Percentiles rank a stretch among this genome's conserved stretches.
Conservation (phyloP, 371 early-diverging fungal species). For the Sanchytrium tribonematis region DNA sequence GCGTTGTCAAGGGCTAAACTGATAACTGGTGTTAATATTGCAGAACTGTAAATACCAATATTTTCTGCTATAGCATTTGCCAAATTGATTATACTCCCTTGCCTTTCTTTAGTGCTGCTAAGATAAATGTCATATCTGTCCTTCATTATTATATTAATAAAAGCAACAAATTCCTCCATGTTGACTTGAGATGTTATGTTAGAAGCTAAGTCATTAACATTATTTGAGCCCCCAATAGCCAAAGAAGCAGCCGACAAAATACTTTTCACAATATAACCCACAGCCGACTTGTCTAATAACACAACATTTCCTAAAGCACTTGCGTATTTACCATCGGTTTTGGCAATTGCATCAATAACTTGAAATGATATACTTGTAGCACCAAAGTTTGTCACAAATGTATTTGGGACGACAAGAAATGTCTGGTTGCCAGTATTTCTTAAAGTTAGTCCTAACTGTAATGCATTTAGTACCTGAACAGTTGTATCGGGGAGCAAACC, state of each 20-base stretch:
- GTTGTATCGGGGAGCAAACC: neutral
- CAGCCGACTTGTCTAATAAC: slow-evolving; percentile 4
- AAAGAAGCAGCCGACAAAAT: neutral
- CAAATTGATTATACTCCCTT: slow-evolving; percentile 5
- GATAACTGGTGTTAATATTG: slow-evolving; percentile 4
- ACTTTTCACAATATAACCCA: neutral
- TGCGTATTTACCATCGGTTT: slow-evolving; percentile 9
- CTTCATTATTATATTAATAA: slow-evolving; percentile 3
- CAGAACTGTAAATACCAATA: slow-evolving; percentile 4
- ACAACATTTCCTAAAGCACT: slow-evolving; percentile 10
- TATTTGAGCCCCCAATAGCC: neutral
- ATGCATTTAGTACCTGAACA: neutral
- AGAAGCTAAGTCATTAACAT: neutral
- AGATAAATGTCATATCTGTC: slow-evolving; percentile 4
- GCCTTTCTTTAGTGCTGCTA: neutral
- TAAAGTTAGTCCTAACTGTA: neutral
- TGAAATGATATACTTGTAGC: neutral
- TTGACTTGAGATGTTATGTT: too few species aligned
- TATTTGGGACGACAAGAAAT: neutral
- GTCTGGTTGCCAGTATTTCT: neutral
- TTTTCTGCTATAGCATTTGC: slow-evolving; percentile 6
- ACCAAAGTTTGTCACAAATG: neutral
- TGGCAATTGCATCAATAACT: slow-evolving; percentile 8
- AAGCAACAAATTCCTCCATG: slow-evolving; percentile 6
- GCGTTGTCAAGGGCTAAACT: slow-evolving; percentile 5